phyloP scores from a whole-genome alignment of 768 basidiomycete species.

The Pseudohyphozyma bogoriensis region DNA sequence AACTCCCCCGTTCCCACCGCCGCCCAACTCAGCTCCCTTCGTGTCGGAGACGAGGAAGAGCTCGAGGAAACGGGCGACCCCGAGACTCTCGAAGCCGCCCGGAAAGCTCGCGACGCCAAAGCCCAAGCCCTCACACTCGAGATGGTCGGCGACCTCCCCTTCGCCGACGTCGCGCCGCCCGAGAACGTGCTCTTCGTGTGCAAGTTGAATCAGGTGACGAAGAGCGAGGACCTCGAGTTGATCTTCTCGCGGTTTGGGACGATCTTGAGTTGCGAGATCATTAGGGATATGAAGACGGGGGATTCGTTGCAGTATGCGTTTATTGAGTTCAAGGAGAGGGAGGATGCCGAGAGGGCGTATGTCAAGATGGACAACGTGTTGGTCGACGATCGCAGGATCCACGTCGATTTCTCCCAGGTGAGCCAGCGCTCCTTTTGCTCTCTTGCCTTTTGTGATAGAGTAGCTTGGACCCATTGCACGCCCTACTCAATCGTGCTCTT shows the following conservation, averaged over 20 bases:
- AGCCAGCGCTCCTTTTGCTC: background rate
- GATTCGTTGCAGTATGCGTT: slow-evolving; percentile 97
- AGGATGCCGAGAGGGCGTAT: slow-evolving; percentile 94
- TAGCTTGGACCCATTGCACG: no score
- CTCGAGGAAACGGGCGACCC: slow-evolving; percentile 48
- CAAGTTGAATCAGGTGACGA: slow-evolving; percentile 91
- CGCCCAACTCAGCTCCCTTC: slow-evolving; percentile 56
- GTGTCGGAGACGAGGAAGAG: slow-evolving; percentile 92
- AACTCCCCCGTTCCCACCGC: slow-evolving; percentile 68
- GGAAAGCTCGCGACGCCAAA: slow-evolving; percentile 76
- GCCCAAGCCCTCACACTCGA: slow-evolving; percentile 93
- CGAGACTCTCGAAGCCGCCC: slow-evolving; percentile 68
- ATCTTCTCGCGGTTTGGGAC: slow-evolving; percentile 92
- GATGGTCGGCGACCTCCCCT: slow-evolving; percentile 98
- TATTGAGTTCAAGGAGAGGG: slow-evolving; percentile 90
- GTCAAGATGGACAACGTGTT: slow-evolving; percentile 99
- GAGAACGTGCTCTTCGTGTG: slow-evolving; percentile 98
- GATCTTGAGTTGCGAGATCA: slow-evolving; percentile 96
- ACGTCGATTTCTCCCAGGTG: slow-evolving; percentile 85
- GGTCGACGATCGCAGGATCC: slow-evolving; percentile 92
- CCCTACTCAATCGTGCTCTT: no score
- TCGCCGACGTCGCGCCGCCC: slow-evolving; percentile 93
- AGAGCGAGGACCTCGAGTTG: slow-evolving; percentile 90
- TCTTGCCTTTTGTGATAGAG: background rate
- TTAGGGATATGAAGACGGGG: slow-evolving; percentile 87